phyloP scores from a whole-genome alignment of 768 basidiomycete genomes.

The Lepiota brunneoincarnata region DNA sequence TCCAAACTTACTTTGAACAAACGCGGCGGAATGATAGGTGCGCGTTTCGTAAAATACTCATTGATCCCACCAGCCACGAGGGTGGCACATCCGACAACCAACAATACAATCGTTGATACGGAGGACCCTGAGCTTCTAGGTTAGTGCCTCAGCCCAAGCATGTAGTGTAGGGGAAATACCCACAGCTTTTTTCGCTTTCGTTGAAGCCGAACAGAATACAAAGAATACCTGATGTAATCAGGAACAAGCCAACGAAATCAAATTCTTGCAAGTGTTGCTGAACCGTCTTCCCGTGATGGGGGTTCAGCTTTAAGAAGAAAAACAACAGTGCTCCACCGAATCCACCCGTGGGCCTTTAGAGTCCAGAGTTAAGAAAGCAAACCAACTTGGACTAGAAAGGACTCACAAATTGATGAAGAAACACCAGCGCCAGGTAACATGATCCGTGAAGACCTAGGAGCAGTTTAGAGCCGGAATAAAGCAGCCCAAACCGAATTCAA shows the following conservation, averaged over 20 bases:
- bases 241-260: conserved; percentile 65
- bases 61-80: conserved; percentile 53
- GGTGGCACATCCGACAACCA: conserved; percentile 55
- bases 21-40: conserved; percentile 73
- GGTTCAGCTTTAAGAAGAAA: conserved; percentile 78
- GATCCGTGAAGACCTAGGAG: conserved; percentile 62
- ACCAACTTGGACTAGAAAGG: not conserved
- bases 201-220: conserved; percentile 73
- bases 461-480: conserved; percentile 4
- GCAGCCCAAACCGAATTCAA: not conserved
- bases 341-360: conserved; percentile 67
- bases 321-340: conserved; percentile 60
- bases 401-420: conserved; percentile 75
- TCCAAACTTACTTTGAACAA: conserved; percentile 57
- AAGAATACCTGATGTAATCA: conserved; percentile 66
- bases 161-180: conserved; percentile 20
- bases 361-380: not conserved
- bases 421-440: conserved; percentile 83
- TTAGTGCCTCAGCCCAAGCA: not conserved
- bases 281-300: conserved; percentile 57
- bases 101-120: conserved; percentile 56
- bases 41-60: conserved; percentile 58
- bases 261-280: conserved; percentile 61
- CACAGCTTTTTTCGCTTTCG: conserved; percentile 65
- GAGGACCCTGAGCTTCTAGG: conserved; percentile 44